Conservation (phyloP, 192 early-diverging fungal genomes). For the Coemansia sp. region DNA sequence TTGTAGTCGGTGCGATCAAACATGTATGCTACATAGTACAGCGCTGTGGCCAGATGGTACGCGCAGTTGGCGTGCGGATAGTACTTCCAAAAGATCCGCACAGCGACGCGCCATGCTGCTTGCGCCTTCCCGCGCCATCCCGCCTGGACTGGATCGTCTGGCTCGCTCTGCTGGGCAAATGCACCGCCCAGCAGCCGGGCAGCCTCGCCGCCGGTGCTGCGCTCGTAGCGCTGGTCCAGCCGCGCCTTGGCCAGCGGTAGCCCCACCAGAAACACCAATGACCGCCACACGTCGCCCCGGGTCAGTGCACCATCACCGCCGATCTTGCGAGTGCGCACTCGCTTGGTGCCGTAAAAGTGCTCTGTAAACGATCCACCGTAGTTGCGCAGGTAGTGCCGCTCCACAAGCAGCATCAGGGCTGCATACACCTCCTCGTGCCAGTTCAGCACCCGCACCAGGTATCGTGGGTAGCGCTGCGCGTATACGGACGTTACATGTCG, state of each 20-base stretch:
- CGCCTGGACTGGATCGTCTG: background rate
- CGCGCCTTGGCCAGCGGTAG: conserved; percentile 75
- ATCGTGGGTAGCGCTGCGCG: conserved; percentile 84
- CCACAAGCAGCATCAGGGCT: conserved; percentile 72
- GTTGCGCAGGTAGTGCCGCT: conserved; percentile 79
- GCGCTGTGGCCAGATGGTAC: conserved; percentile 63
- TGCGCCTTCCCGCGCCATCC: conserved; percentile 8
- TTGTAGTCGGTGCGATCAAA: conserved; percentile 81
- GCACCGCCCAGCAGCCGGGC: conserved; percentile 64
- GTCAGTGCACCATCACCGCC: conserved; percentile 46
- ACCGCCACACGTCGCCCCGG: conserved; percentile 57
- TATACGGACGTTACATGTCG: conserved; percentile 81
- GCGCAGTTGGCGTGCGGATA: conserved; percentile 74
- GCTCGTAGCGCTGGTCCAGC: conserved; percentile 72
- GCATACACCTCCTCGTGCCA: conserved; percentile 82
- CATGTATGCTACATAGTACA: conserved; percentile 79
- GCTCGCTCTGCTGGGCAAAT: conserved; percentile 13
- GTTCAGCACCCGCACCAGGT: conserved; percentile 72
- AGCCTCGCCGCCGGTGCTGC: conserved; percentile 53
- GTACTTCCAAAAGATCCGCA: conserved; percentile 52
- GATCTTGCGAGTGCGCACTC: conserved; percentile 57
- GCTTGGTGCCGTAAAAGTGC: conserved; percentile 87
- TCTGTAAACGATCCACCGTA: conserved; percentile 85
- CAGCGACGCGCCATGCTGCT: conserved; percentile 9
- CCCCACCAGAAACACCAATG: conserved; percentile 65